Percentiles rank a stretch among this genome's conserved stretches.
Evolutionary conservation across 148 eudicot species (phyloP).

Genomic region (Polygonum aviculare): DNA sequence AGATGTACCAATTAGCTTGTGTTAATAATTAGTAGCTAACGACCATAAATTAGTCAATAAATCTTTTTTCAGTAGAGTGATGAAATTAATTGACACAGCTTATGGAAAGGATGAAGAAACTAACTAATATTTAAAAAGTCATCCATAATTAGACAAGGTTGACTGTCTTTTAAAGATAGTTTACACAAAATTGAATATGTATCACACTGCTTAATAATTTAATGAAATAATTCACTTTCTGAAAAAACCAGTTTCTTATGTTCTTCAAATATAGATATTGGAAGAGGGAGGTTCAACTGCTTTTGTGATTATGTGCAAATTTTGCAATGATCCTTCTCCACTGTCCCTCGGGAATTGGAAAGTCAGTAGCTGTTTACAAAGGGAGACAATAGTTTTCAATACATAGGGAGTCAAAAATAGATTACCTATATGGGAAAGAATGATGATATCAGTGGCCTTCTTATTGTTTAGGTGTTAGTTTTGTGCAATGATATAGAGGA

Average conservation of each 20-base stretch:
- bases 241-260: too few species aligned
- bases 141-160: not conserved
- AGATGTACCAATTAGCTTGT: constrained; percentile 94
- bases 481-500: not conserved
- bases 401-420: not conserved
- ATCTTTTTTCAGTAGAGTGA: constrained; percentile 23
- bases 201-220: not conserved
- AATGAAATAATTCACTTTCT: too few species aligned
- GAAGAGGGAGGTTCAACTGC: not conserved
- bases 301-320: not conserved
- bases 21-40: constrained; percentile 56
- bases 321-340: not conserved
- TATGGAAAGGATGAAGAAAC: not conserved
- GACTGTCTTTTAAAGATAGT: not conserved
- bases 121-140: not conserved
- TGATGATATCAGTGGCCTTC: not conserved
- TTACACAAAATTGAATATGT: not conserved
- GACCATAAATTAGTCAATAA: constrained; percentile 43
- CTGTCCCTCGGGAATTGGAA: not conserved
- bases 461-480: not conserved
- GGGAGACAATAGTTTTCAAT: not conserved
- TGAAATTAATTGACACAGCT: not conserved
- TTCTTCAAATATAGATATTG: too few species aligned
- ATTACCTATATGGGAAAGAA: not conserved
- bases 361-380: not conserved